Conservation (phyloP, 805 yeast genomes). For the Sugiyamaella mastotermitis region DNA sequence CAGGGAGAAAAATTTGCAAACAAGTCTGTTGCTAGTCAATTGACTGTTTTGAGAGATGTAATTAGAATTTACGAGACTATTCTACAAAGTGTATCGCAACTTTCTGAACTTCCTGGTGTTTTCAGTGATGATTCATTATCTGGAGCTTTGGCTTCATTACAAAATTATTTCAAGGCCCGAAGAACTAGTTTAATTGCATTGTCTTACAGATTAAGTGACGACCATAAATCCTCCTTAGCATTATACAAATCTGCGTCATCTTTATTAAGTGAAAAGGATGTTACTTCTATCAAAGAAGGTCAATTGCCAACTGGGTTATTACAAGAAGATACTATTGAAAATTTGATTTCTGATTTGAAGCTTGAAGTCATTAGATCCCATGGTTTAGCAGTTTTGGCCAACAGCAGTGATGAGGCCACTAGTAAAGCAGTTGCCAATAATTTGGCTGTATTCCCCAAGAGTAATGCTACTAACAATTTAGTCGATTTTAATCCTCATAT, state of each 20-base stretch:
- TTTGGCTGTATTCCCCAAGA: slow-evolving; percentile 35
- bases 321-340: slow-evolving; percentile 11
- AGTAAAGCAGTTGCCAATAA: slow-evolving; percentile 40
- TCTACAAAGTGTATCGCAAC: slow-evolving; percentile 46
- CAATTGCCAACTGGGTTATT: slow-evolving; percentile 9
- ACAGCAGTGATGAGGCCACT: neutral
- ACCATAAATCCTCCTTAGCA: slow-evolving; percentile 28
- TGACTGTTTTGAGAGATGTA: slow-evolving; percentile 30
- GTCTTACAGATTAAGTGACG: slow-evolving; percentile 27
- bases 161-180: slow-evolving; percentile 40
- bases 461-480: slow-evolving; percentile 23
- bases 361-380: slow-evolving; percentile 19
- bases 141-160: slow-evolving; percentile 46
- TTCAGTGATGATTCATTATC: slow-evolving; percentile 70
- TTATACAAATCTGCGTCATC: slow-evolving; percentile 20
- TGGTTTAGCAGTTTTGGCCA: slow-evolving; percentile 34
- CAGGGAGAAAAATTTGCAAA: slow-evolving; percentile 10
- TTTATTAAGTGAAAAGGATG: slow-evolving; percentile 6
- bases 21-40: slow-evolving; percentile 4
- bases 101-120: slow-evolving; percentile 86
- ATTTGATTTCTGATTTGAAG: slow-evolving; percentile 1
- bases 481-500: slow-evolving; percentile 35
- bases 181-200: slow-evolving; percentile 41
- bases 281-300: neutral
- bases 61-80: slow-evolving; percentile 48